phyloP scores from a whole-genome alignment of 495 filamentous ascomycete genomes.

The Pseudoneurospora amorphoporcata region DNA sequence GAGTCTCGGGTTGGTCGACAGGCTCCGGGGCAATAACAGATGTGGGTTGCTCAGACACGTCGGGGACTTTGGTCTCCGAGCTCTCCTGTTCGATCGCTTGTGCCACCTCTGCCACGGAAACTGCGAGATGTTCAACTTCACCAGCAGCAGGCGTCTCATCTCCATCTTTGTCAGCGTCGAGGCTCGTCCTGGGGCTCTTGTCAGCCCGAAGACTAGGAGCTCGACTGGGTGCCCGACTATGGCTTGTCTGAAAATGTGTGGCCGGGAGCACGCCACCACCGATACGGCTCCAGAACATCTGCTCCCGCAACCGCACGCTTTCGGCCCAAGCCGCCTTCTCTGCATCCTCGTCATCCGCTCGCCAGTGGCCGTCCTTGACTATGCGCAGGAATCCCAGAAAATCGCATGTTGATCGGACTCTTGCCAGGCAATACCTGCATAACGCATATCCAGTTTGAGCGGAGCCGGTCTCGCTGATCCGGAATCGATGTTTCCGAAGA shows the following conservation, averaged over 20 bases:
- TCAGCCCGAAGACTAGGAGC: conserved; percentile 17
- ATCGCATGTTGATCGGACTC: conserved; percentile 82
- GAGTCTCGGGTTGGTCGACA: background rate
- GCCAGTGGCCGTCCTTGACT: conserved; percentile 80
- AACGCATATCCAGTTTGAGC: conserved; percentile 78
- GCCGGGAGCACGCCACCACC: conserved; percentile 78
- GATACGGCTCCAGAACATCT: conserved; percentile 92
- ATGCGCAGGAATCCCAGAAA: conserved; percentile 84
- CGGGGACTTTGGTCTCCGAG: background rate
- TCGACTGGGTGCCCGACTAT: conserved; percentile 8
- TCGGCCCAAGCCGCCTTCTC: conserved; percentile 88
- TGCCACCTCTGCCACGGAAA: background rate
- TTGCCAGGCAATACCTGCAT: conserved; percentile 73
- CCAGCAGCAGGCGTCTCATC: background rate
- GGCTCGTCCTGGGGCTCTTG: conserved; percentile 20
- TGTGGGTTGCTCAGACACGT: background rate
- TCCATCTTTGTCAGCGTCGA: conserved; percentile 7
- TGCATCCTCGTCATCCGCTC: conserved; percentile 64
- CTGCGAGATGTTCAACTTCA: background rate
- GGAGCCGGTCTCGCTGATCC: conserved; percentile 72
- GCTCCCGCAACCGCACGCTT: conserved; percentile 73
- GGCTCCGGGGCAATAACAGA: background rate
- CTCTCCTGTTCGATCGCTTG: background rate
- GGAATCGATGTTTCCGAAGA: conserved; percentile 77
- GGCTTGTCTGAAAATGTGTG: conserved; percentile 10